phyloP scores from a whole-genome alignment of 768 basidiomycete species.

The Amanita molliuscula region DNA sequence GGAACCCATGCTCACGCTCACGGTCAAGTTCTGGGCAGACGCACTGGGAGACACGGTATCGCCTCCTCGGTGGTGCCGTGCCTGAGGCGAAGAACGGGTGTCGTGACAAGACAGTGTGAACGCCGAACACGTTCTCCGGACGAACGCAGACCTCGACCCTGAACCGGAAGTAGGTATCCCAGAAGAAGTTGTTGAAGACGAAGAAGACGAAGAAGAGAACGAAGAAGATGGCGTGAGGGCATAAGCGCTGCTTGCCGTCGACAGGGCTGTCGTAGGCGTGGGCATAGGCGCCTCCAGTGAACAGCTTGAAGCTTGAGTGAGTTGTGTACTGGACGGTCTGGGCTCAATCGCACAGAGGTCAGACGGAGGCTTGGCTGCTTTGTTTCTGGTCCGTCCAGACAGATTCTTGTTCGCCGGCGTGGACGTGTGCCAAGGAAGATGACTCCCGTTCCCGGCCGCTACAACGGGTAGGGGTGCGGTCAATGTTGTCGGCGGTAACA shows the following conservation, averaged over 20 bases:
- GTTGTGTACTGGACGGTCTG: no score
- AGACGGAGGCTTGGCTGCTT: neutral
- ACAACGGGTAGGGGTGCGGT: no score
- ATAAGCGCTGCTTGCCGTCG: neutral
- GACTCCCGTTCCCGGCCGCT: neutral
- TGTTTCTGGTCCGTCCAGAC: neutral
- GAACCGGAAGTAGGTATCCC: neutral
- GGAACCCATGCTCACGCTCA: neutral
- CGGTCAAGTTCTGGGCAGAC: neutral
- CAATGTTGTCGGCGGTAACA: no score
- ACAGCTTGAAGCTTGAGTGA: neutral
- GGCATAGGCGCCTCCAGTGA: neutral
- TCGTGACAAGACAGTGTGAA: neutral
- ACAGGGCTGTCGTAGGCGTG: no score
- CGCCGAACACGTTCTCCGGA: conserved; percentile 3
- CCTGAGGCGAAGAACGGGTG: neutral
- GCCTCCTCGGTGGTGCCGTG: neutral
- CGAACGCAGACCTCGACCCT: neutral
- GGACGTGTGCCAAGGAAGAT: neutral
- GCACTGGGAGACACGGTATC: neutral
- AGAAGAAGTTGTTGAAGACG: neutral
- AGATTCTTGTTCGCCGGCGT: no score
- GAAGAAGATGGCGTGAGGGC: neutral
- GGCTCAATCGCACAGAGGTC: neutral
- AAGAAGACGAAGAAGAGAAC: neutral